Conservation (phyloP, 2,329 filamentous ascomycete genomes). For the Fusarium phyllophilum region DNA sequence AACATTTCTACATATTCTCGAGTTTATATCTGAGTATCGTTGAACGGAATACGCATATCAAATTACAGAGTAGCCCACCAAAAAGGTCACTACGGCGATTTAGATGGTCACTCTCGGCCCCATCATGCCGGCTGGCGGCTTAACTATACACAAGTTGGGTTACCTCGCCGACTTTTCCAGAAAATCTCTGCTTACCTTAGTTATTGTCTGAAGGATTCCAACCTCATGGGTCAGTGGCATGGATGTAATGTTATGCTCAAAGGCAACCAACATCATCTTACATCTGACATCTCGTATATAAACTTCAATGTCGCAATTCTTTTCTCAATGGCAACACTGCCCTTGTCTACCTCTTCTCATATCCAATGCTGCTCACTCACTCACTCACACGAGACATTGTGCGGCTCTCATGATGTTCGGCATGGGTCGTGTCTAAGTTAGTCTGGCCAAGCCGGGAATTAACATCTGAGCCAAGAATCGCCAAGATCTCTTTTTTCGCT, state of each 20-base stretch:
- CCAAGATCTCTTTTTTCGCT: slow-evolving; percentile 4
- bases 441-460: slow-evolving; percentile 24
- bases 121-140: slow-evolving; percentile 12
- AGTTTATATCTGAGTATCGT: background rate
- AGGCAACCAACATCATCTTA: background rate
- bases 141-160: background rate
- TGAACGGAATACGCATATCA: background rate
- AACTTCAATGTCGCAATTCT: slow-evolving; percentile 15
- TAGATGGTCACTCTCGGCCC: slow-evolving; percentile 13
- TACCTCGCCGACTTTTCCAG: background rate
- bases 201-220: background rate
- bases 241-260: background rate
- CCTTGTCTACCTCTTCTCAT: background rate
- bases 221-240: background rate
- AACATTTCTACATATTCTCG: background rate
- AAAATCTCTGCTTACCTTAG: background rate
- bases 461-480: background rate
- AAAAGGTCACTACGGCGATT: background rate
- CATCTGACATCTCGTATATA: background rate
- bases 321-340: slow-evolving; percentile 1
- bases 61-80: background rate
- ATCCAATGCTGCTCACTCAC: background rate
- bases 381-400: background rate
- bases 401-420: background rate
- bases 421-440: background rate